Base-by-base conservation (phyloP, 768 basidiomycete species). In the Mycena latifolia region DNA sequence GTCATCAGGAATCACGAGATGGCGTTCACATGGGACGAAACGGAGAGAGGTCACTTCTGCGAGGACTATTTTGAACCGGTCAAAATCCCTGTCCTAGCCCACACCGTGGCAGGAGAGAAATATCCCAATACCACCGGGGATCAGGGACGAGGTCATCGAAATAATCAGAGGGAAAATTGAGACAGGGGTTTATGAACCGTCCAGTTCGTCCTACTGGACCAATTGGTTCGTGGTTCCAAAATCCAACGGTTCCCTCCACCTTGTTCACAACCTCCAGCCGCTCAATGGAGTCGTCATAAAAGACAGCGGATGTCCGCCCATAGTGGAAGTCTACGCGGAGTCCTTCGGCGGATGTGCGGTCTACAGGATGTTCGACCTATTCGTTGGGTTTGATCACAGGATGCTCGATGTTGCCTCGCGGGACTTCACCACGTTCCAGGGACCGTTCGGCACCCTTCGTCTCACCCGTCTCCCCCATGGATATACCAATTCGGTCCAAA, bases 401-500 rank as follows among this genome's bases (percentile, higher is more conserved):
- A n/a, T n/a, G n/a, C n/a, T n/a, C n/a, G 6, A 33, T 60, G 77
- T 85, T 55, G 75, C 74, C 51, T 75, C 48, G 64, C 67, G 56
- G n/a, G 78, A 69, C 69, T 74, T 80, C 6, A 84, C 82, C 0
- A 77, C 79, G 0, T 85, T 84, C 62, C 72, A 76, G 59, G 81
- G 77, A 0, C 82, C 80, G 0, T 65, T 80, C 7, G 79, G 81
- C 1, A 65, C 74, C 0, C 55, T 80, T 0, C 72, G 74, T 0
- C 70, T 84, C 0, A 79, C 76, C 0, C 74, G 72, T 0, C 46
- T 85, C 0, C 82, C 80, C 0, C 80, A 76, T 65, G 85, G 83
- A 2, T 81, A 72, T 47, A 83, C 82, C 0, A 83, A 84, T 27
- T 78, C 72, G 64, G 69, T 69, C 5, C 31, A 33, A 11, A 33